These are phyloP conservation scores for Stereum hirsutum DNA, from an alignment of 1,284 basidiomycete genomes.

Conservation along the genomic window DNA sequence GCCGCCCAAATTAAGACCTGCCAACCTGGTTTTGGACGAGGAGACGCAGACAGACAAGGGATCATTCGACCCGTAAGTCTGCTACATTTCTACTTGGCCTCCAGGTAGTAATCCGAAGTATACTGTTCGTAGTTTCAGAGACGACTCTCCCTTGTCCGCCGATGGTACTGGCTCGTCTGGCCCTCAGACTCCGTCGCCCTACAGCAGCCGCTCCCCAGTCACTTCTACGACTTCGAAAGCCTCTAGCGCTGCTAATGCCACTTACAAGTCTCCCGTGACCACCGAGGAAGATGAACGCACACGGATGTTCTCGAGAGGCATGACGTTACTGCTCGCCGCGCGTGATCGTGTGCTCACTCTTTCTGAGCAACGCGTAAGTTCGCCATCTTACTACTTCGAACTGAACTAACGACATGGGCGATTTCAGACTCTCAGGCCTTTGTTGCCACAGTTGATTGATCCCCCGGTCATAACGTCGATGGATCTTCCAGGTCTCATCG, in stretches of 20 bases:
- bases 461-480: constrained; percentile 56
- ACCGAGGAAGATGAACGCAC: constrained; percentile 27
- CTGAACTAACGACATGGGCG: not conserved
- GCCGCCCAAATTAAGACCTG: constrained; percentile 60
- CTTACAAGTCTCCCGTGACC: constrained; percentile 6
- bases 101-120: not conserved
- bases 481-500: constrained; percentile 54
- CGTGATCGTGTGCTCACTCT: constrained; percentile 62
- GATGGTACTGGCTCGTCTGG: not conserved
- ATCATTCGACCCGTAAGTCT: constrained; percentile 24
- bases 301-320: constrained; percentile 37
- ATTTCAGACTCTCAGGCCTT: constrained; percentile 24
- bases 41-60: constrained; percentile 37
- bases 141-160: constrained; percentile 14
- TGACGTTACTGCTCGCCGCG: constrained; percentile 56
- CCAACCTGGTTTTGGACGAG: constrained; percentile 56
- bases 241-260: no score
- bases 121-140: constrained; percentile 23
- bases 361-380: constrained; percentile 58
- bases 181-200: not conserved
- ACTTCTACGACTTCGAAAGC: no score
- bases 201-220: not conserved
- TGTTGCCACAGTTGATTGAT: constrained; percentile 35
- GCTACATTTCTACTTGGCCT: constrained; percentile 1
- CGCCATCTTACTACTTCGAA: constrained; percentile 1